Conservation (phyloP, 2,329 filamentous ascomycete species). For the Penicillium sp. region DNA sequence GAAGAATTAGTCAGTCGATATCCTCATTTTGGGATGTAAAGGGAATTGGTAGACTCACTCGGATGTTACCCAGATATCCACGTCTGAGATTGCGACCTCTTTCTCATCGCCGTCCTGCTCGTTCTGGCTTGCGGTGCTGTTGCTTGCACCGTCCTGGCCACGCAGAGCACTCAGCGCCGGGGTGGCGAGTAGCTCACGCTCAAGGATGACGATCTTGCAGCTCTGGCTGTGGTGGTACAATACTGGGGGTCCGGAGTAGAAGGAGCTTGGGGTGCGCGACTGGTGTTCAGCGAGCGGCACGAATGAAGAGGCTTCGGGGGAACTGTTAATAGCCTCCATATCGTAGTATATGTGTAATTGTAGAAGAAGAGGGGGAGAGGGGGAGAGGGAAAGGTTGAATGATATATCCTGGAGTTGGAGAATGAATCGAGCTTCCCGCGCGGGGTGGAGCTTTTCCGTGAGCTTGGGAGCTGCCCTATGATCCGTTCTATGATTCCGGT, state of each 20-base stretch:
- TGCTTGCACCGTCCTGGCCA: constrained; percentile 14
- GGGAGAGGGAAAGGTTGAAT: background rate
- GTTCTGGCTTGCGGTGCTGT: constrained; percentile 8
- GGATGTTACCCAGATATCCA: constrained; percentile 50
- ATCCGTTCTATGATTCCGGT: no score
- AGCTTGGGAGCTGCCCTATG: background rate
- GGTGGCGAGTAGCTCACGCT: constrained; percentile 38
- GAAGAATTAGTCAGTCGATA: background rate
- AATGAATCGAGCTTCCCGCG: constrained; percentile 11
- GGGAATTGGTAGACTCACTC: constrained; percentile 35
- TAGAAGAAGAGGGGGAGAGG: background rate
- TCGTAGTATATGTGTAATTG: background rate
- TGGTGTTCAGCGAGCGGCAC: constrained; percentile 46
- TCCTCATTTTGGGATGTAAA: no score
- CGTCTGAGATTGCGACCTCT: constrained; percentile 37
- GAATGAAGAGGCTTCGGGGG: constrained; percentile 42
- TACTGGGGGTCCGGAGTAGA: constrained; percentile 47
- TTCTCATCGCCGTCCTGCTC: constrained; percentile 22
- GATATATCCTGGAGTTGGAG: background rate
- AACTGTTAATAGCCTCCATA: constrained; percentile 44
- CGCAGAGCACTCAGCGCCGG: constrained; percentile 36
- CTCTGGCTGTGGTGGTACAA: constrained; percentile 47
- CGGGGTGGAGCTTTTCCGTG: constrained; percentile 10
- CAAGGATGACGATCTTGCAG: constrained; percentile 45
- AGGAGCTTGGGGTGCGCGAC: constrained; percentile 48